phyloP scores from a whole-genome alignment of 2,329 filamentous ascomycete genomes.

The Byssothecium circinans region DNA sequence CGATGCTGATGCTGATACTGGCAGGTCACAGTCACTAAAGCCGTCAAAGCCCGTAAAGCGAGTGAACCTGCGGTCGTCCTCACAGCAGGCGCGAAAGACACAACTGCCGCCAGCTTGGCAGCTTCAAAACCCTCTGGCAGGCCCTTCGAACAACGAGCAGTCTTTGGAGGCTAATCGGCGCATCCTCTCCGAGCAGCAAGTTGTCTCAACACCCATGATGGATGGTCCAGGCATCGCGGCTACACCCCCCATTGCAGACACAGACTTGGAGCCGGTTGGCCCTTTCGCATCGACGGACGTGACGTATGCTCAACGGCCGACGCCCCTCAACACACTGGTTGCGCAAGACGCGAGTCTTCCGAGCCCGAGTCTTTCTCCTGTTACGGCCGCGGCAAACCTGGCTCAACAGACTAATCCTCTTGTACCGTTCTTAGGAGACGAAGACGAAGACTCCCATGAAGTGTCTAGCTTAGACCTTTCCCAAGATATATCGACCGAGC shows the following conservation, averaged over 20 bases:
- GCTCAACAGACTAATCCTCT: constrained; percentile 41
- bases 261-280: constrained; percentile 64
- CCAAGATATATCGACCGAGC: constrained; percentile 18
- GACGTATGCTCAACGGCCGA: constrained; percentile 35
- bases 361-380: constrained; percentile 89
- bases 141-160: constrained; percentile 22
- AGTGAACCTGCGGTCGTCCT: constrained; percentile 20
- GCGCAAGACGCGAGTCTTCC: constrained; percentile 89
- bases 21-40: constrained; percentile 24
- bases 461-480: constrained; percentile 42
- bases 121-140: constrained; percentile 28
- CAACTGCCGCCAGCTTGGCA: constrained; percentile 24
- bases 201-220: constrained; percentile 30
- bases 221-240: constrained; percentile 61
- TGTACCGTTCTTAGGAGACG: constrained; percentile 24
- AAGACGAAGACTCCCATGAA: constrained; percentile 38
- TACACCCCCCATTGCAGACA: constrained; percentile 75
- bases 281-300: constrained; percentile 41
- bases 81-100: constrained; percentile 18
- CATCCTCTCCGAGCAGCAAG: constrained; percentile 19
- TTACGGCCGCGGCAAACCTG: constrained; percentile 73
- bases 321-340: constrained; percentile 66
- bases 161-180: constrained; percentile 16
- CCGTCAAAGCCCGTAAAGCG: constrained; percentile 22
- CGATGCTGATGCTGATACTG: constrained; percentile 41